Evolutionary conservation across 2,329 filamentous ascomycete species (phyloP).

Genomic region (Arthrobotrys sphaeroides): DNA sequence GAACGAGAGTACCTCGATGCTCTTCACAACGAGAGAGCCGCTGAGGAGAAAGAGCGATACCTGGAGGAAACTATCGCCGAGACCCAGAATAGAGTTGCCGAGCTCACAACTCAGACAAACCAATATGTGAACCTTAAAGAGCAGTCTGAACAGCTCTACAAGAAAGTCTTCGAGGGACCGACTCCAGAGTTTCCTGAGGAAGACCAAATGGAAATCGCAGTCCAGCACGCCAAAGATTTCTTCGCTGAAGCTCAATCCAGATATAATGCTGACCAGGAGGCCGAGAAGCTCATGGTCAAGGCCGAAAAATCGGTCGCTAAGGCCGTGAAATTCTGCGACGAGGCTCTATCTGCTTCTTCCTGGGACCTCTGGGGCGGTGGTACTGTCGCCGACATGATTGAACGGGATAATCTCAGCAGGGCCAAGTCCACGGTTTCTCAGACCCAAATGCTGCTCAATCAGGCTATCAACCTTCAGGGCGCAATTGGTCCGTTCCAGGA

Average conservation of each 20-base stretch:
- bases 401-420: constrained; percentile 65
- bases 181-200: constrained; percentile 68
- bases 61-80: constrained; percentile 62
- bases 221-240: constrained; percentile 59
- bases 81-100: constrained; percentile 60
- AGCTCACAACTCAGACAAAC: constrained; percentile 61
- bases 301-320: constrained; percentile 60
- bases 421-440: constrained; percentile 64
- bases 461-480: constrained; percentile 62
- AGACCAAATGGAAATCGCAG: constrained; percentile 63
- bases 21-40: constrained; percentile 65
- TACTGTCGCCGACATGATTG: constrained; percentile 65
- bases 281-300: constrained; percentile 61
- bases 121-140: constrained; percentile 62
- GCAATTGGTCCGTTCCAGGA: constrained; percentile 61
- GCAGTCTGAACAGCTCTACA: constrained; percentile 67
- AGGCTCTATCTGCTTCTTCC: constrained; percentile 64
- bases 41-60: constrained; percentile 62
- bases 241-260: constrained; percentile 61
- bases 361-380: constrained; percentile 64
- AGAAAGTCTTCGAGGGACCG: constrained; percentile 67
- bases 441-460: constrained; percentile 62
- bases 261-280: constrained; percentile 63
- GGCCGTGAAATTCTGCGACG: constrained; percentile 63
- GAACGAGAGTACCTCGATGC: constrained; percentile 68